Conservation (phyloP, 1,139 yeast genomes). For the Nakaseomyces uthaithaninus region DNA sequence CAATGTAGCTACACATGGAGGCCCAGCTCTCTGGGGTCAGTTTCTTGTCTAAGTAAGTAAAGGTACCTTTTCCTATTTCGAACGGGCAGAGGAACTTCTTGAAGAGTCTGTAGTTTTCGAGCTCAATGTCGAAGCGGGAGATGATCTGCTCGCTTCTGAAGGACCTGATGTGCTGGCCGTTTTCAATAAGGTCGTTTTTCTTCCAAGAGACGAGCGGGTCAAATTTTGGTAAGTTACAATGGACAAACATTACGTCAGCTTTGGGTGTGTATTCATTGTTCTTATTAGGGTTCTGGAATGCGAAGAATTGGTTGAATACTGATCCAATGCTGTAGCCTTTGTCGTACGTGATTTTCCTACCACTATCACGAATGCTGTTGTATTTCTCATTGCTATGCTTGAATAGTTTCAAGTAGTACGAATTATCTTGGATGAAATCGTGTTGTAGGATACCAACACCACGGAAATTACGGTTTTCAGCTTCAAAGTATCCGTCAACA, state of each 20-base stretch:
- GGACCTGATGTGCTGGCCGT: slow-evolving; percentile 28
- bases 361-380: not conserved
- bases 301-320: slow-evolving; percentile 21
- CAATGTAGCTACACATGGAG: slow-evolving; percentile 25
- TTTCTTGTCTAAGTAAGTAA: slow-evolving; percentile 18
- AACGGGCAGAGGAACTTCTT: slow-evolving; percentile 24
- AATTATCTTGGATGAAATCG: slow-evolving; percentile 26
- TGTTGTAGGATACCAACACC: slow-evolving; percentile 31
- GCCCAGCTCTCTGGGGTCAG: slow-evolving; percentile 13
- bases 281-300: slow-evolving; percentile 9
- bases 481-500: slow-evolving; percentile 28
- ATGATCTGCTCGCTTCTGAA: slow-evolving; percentile 22
- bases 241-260: slow-evolving; percentile 29
- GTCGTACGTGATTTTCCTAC: slow-evolving; percentile 15
- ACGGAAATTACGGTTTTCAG: slow-evolving; percentile 21
- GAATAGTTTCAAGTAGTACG: slow-evolving; percentile 17
- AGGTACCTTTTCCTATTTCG: slow-evolving; percentile 15
- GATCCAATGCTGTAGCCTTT: slow-evolving; percentile 20
- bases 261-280: slow-evolving; percentile 12
- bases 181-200: slow-evolving; percentile 20
- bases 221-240: slow-evolving; percentile 30
- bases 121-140: slow-evolving; percentile 27
- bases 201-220: slow-evolving; percentile 26
- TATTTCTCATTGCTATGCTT: slow-evolving; percentile 13
- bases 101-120: slow-evolving; percentile 25